These are phyloP conservation scores for Tillandsia leiboldiana DNA, from an alignment of 176 grass and related monocot species.

Conservation along the genomic window DNA sequence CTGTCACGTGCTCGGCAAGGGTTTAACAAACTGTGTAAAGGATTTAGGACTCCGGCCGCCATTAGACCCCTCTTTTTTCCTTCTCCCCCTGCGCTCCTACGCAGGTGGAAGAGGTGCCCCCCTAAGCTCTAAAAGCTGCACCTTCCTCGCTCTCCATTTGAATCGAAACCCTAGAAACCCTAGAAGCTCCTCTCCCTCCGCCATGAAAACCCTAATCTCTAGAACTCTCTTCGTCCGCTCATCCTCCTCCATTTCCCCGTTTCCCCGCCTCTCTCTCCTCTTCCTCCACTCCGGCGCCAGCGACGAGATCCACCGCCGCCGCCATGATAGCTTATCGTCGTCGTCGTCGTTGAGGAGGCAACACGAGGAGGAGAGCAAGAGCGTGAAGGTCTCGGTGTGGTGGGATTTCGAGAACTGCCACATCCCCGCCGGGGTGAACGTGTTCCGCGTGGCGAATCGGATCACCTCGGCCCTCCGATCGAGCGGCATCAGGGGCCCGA, in stretches of 20 bases:
- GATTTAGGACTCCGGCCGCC: background rate
- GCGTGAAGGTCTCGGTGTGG: slow-evolving; percentile 69
- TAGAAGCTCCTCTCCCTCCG: background rate
- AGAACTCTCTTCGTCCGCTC: background rate
- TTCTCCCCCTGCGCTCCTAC: background rate
- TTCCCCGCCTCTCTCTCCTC: slow-evolving; percentile 14
- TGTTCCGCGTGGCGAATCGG: slow-evolving; percentile 38
- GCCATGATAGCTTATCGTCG: background rate
- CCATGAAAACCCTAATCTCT: slow-evolving; percentile 24
- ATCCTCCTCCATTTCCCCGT: slow-evolving; percentile 25
- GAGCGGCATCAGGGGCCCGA: slow-evolving; percentile 58
- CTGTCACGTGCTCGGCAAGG: background rate
- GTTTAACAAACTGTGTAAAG: background rate
- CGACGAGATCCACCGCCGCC: background rate
- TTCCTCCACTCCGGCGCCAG: background rate
- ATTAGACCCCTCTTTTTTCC: background rate
- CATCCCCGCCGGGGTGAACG: slow-evolving; percentile 50
- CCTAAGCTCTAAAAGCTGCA: background rate
- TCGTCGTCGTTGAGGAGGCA: slow-evolving; percentile 12
- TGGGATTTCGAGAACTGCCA: slow-evolving; percentile 98
- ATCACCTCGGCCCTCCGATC: slow-evolving; percentile 59
- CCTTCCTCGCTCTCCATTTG: too few relatives aligned
- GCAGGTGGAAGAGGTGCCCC: background rate
- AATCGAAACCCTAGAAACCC: slow-evolving; percentile 6
- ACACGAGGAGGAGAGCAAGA: slow-evolving; percentile 32